Evolutionary conservation across 441 rosid species (phyloP).

Genomic region (Adansonia grandidieri): DNA sequence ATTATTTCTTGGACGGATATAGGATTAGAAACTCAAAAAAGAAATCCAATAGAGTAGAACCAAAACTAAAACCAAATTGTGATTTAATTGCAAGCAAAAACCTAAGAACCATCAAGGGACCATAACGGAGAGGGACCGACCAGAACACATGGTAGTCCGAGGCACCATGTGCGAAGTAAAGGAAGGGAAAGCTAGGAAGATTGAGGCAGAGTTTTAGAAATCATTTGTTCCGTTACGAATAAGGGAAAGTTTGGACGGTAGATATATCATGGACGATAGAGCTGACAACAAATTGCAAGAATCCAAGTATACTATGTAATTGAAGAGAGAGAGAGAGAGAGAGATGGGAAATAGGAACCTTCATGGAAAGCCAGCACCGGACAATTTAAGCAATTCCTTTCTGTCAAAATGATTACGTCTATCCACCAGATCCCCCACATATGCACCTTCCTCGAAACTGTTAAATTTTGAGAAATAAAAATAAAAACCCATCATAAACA

Average conservation of each 20-base stretch:
- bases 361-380: conserved; percentile 42
- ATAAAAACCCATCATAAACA: not conserved
- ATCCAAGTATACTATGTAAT: conserved; percentile 32
- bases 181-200: not conserved
- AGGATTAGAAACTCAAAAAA: not conserved
- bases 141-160: not conserved
- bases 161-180: not conserved
- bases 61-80: not conserved
- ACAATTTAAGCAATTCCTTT: conserved; percentile 29
- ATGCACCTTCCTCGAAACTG: conserved; percentile 57
- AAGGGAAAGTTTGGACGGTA: conserved; percentile 10
- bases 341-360: conserved; percentile 44
- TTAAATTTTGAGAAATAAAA: not conserved
- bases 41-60: not conserved
- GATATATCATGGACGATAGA: not conserved
- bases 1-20: too few relatives aligned
- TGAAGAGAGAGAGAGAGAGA: not conserved
- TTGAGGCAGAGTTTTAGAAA: not conserved
- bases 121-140: not conserved
- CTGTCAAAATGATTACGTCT: conserved; percentile 20
- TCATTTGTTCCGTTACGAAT: not conserved
- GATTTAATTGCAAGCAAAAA: not conserved
- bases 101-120: not conserved
- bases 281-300: conserved; percentile 25
- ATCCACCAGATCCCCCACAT: not conserved